phyloP scores from a whole-genome alignment of 306 rosid genomes.

The Cicer yamashitae region DNA sequence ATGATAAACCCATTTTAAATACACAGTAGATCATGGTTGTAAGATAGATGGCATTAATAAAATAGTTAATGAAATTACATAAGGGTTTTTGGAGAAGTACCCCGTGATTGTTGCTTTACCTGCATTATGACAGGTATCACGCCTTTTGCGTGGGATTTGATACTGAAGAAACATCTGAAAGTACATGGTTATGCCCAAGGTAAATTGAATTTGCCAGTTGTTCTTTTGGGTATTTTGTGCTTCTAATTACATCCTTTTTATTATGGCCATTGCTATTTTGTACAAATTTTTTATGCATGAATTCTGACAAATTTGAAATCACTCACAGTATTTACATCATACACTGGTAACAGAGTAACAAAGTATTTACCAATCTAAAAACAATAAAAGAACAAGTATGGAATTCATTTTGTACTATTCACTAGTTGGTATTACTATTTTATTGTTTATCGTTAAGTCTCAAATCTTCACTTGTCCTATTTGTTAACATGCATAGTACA shows the following conservation, averaged over 20 bases:
- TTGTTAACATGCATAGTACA: conserved; percentile 35
- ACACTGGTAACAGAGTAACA: background rate
- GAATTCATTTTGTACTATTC: background rate
- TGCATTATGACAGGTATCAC: conserved; percentile 78
- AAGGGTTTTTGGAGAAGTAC: conserved; percentile 25
- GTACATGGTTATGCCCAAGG: conserved; percentile 99
- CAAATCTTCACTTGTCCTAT: conserved; percentile 19
- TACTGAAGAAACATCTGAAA: conserved; percentile 77
- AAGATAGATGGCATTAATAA: conserved; percentile 16
- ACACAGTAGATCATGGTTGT: conserved; percentile 29
- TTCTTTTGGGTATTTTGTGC: conserved; percentile 34
- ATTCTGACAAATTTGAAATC: background rate
- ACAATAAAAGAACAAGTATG: background rate
- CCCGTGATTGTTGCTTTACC: conserved; percentile 44
- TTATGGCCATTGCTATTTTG: background rate
- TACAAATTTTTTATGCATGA: conserved; percentile 1
- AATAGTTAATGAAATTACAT: conserved; percentile 33
- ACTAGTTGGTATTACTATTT: background rate
- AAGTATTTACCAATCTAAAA: background rate
- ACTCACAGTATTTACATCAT: background rate
- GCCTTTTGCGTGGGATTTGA: conserved; percentile 98
- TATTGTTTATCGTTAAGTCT: conserved; percentile 4
- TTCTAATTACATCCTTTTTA: conserved; percentile 31
- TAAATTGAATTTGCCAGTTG: conserved; percentile 45
- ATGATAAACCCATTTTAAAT: conserved; percentile 36